phyloP scores from a whole-genome alignment of 106 monocot genomes.

The Allium cepa region DNA sequence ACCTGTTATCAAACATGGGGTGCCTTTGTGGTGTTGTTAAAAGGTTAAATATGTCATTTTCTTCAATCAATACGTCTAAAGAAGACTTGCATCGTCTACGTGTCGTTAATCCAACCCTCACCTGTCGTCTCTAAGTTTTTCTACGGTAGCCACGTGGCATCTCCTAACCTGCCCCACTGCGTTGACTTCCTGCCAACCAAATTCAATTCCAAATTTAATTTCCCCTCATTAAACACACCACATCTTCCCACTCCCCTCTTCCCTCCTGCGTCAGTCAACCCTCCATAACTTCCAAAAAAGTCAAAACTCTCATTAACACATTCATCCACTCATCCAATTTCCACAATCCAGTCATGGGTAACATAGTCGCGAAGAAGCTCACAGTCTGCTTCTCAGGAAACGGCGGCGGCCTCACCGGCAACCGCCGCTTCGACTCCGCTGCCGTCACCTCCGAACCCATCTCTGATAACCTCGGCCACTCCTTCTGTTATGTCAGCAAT shows the following conservation, averaged over 20 bases:
- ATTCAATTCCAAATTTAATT: too few species aligned
- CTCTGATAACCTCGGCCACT: constrained; percentile 57
- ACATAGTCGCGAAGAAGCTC: not conserved
- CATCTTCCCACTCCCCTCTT: not conserved
- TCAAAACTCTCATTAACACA: not conserved
- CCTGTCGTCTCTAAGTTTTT: too few species aligned
- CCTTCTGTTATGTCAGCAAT: constrained; percentile 60
- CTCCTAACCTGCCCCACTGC: too few species aligned
- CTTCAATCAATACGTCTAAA: too few species aligned
- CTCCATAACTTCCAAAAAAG: not conserved
- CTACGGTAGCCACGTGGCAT: too few species aligned
- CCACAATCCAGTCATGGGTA: not conserved
- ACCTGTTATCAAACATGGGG: too few species aligned
- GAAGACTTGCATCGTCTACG: too few species aligned
- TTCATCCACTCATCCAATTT: not conserved
- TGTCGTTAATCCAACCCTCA: too few species aligned
- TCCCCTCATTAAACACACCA: not conserved
- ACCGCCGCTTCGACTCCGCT: constrained; percentile 13
- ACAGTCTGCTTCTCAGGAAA: constrained; percentile 23
- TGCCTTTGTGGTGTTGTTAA: too few species aligned
- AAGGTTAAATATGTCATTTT: too few species aligned
- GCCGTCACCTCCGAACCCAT: constrained; percentile 17
- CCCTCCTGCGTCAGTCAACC: not conserved
- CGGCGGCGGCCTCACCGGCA: not conserved
- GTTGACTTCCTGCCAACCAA: too few species aligned